Percentiles rank a stretch among this genome's conserved stretches.
Conservation (phyloP, 2,329 filamentous ascomycete genomes). For the Colletotrichum sp. region DNA sequence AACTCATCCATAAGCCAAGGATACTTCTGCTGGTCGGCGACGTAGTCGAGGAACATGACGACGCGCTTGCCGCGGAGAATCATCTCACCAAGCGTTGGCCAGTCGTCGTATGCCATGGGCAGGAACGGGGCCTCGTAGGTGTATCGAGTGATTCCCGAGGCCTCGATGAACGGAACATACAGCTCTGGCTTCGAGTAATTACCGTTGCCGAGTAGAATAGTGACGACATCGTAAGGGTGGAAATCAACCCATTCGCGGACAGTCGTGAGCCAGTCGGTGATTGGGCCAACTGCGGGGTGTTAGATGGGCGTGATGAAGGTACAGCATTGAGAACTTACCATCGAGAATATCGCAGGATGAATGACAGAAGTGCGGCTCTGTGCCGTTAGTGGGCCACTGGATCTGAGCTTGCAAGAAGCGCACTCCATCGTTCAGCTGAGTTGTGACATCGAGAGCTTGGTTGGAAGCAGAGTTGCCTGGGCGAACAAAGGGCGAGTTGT, state of each 20-base stretch:
- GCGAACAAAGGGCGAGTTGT: conserved; percentile 82
- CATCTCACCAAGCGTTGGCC: conserved; percentile 83
- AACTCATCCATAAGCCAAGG: conserved; percentile 92
- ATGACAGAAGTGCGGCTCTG: conserved; percentile 78
- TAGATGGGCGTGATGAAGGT: not conserved
- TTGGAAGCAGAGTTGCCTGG: conserved; percentile 77
- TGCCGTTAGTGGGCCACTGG: conserved; percentile 57
- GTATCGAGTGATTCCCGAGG: conserved; percentile 74
- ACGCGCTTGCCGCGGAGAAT: conserved; percentile 74
- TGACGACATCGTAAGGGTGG: conserved; percentile 88
- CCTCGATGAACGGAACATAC: conserved; percentile 73
- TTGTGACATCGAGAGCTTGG: conserved; percentile 69
- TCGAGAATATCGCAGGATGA: conserved; percentile 83
- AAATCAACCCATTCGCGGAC: conserved; percentile 75
- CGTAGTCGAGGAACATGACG: conserved; percentile 85
- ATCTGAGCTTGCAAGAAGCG: conserved; percentile 70
- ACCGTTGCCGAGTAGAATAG: conserved; percentile 84
- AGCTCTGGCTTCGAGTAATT: conserved; percentile 70
- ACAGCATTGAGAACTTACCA: not conserved
- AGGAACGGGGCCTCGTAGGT: conserved; percentile 75
- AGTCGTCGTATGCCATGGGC: conserved; percentile 76
- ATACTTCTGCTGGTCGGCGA: conserved; percentile 77
- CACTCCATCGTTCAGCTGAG: conserved; percentile 80
- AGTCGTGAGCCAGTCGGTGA: conserved; percentile 72
- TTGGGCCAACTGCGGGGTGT: conserved; percentile 64